phyloP scores from a whole-genome alignment of 2,329 filamentous ascomycete genomes.

The Teratosphaeria gauchensis region DNA sequence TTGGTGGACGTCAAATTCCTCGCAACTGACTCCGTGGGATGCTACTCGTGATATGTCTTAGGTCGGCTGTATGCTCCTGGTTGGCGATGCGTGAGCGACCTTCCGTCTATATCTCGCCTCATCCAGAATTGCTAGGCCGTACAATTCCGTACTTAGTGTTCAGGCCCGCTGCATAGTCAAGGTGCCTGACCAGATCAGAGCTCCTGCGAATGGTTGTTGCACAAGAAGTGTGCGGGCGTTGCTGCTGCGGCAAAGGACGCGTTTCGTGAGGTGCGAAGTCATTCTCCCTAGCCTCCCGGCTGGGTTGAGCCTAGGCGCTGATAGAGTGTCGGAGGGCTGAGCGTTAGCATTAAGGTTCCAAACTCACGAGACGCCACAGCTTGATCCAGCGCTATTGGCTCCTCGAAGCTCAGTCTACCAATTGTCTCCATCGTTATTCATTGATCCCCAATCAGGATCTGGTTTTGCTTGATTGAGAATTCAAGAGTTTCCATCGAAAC shows the following conservation, averaged over 20 bases:
- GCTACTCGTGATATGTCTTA: neutral
- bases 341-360: too few relatives aligned
- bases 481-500: too few relatives aligned
- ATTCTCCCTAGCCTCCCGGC: neutral
- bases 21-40: neutral
- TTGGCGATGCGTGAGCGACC: neutral
- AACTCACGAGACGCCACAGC: neutral
- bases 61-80: neutral
- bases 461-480: too few relatives aligned
- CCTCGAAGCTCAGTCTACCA: too few relatives aligned
- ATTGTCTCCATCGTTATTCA: too few relatives aligned
- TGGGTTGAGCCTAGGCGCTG: neutral
- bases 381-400: neutral
- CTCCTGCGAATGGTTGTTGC: neutral
- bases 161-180: neutral
- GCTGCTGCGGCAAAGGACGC: neutral
- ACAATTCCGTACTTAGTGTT: neutral
- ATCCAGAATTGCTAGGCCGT: neutral
- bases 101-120: neutral
- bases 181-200: neutral
- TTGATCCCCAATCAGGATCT: too few relatives aligned
- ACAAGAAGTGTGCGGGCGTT: neutral
- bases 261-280: neutral
- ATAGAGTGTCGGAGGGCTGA: neutral
- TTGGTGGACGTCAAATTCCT: neutral